phyloP scores from a whole-genome alignment of 2,329 filamentous ascomycete genomes.

The Arthrocladium fulminans region DNA sequence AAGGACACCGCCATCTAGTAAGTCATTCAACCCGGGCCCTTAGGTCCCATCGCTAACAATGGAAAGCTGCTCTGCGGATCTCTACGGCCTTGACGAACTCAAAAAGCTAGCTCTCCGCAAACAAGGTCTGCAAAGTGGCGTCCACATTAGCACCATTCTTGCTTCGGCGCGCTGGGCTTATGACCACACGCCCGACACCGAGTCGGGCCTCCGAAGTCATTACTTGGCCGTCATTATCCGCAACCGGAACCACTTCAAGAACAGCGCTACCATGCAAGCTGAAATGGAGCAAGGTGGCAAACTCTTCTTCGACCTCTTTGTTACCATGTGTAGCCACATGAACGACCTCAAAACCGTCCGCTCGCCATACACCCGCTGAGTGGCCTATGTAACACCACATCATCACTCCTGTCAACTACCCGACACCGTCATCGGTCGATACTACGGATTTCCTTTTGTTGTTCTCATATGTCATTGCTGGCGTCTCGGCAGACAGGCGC shows the following conservation, averaged over 20 bases:
- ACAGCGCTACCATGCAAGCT: conserved; percentile 88
- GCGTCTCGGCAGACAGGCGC: conserved; percentile 4
- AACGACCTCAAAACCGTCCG: conserved; percentile 24
- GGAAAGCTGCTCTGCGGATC: conserved; percentile 64
- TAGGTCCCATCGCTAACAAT: conserved; percentile 14
- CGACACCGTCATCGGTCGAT: background rate
- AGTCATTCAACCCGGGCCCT: conserved; percentile 19
- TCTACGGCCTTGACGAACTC: conserved; percentile 72
- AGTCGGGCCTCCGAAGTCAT: conserved; percentile 84
- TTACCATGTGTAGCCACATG: conserved; percentile 66
- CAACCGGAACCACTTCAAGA: conserved; percentile 78
- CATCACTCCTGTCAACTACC: conserved; percentile 8
- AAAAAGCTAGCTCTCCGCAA: conserved; percentile 79
- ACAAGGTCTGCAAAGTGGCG: conserved; percentile 77
- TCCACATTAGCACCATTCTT: conserved; percentile 76
- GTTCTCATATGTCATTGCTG: conserved; percentile 4
- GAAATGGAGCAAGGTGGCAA: conserved; percentile 86
- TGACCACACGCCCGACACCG: conserved; percentile 75
- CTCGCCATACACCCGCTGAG: conserved; percentile 18
- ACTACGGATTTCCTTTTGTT: conserved; percentile 6
- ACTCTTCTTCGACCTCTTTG: conserved; percentile 88
- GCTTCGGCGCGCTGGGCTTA: conserved; percentile 85
- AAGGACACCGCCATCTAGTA: conserved; percentile 84
- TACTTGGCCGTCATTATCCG: conserved; percentile 90
- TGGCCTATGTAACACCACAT: conserved; percentile 8